Conservation (phyloP, 345 rosid genomes). For the Brassica rapa region DNA sequence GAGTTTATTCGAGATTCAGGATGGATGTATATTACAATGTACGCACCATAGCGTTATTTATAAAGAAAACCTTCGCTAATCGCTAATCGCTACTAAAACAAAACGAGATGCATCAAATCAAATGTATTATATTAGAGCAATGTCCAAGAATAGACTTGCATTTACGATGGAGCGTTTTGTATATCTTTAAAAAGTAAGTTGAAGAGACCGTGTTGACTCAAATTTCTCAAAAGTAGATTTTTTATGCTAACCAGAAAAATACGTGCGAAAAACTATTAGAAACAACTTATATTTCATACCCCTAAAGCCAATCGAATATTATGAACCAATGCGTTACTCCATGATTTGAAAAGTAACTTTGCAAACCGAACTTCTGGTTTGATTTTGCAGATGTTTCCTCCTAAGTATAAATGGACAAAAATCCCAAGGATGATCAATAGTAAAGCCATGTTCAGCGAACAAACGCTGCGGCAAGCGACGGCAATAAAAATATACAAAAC, state of each 20-base stretch:
- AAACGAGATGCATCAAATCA: conserved; percentile 1
- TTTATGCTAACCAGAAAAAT: not conserved
- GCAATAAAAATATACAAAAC: not conserved
- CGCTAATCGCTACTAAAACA: not conserved
- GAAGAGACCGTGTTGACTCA: not conserved
- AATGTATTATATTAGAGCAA: not conserved
- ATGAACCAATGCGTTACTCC: not conserved
- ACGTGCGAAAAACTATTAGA: not conserved
- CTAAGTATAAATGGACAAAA: not conserved
- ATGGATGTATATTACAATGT: not conserved
- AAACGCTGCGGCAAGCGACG: not conserved
- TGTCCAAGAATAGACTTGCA: not conserved
- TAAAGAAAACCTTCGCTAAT: not conserved
- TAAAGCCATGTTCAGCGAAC: not conserved
- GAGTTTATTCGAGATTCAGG: not conserved
- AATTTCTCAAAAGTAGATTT: not conserved
- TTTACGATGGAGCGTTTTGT: not conserved
- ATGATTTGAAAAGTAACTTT: not conserved
- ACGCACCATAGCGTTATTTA: not conserved
- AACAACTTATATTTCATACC: not conserved
- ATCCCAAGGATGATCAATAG: not conserved
- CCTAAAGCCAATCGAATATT: not conserved
- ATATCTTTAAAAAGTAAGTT: not conserved
- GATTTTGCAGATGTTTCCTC: not conserved
- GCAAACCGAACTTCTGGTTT: not conserved